Evolutionary conservation across 2,329 filamentous ascomycete genomes (phyloP), one percentile per base, ranked within the genome.

Genomic region (Dendryphion nanum): DNA sequence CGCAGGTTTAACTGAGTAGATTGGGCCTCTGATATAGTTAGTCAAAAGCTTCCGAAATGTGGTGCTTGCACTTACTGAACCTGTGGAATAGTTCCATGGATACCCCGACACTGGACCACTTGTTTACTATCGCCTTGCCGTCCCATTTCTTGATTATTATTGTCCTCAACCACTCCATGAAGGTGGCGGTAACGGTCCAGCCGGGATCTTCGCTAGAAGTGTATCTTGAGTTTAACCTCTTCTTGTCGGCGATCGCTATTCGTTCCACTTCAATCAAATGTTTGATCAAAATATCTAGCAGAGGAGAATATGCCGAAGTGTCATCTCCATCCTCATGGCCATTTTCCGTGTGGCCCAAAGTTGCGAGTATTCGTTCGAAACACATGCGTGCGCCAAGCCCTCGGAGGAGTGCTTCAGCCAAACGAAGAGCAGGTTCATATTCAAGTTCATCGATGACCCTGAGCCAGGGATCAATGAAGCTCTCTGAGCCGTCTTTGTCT

Each of bases 61-160:
- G n/a, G n/a, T n/a, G n/a, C n/a, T n/a, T 2, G 18, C 18, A 40
- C 60, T 45, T 45, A 85, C 87, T 83, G 61, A 95, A 77, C 17
- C 81, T 77, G 19, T 79, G 73, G 32, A 95, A 78, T 19, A 94
- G 75, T 33, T 83, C 80, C 28, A 96, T 68, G 6, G 89, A 88
- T 36, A 87, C 85, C 12, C 87, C 86, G 44, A 89, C 83, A 12
- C 85, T 75, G 19, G 83, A 81, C 53, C 85, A 83, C 38, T 78
- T 81, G 2, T 80, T 72, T 35, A 95, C 77, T 30, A 83, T 77
- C 1, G 86, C 77, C 38, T 79, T 79, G 0, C 88, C 86, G 55
- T 91, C 78, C 90, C 90, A 96, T 45, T 87, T 81, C 38, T 82
- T 80, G 30, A 94, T 67, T 55, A 95, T 78, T 1, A 93, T 76